phyloP scores from a whole-genome alignment of 192 early-diverging fungal species.

The Linnemannia zychae region DNA sequence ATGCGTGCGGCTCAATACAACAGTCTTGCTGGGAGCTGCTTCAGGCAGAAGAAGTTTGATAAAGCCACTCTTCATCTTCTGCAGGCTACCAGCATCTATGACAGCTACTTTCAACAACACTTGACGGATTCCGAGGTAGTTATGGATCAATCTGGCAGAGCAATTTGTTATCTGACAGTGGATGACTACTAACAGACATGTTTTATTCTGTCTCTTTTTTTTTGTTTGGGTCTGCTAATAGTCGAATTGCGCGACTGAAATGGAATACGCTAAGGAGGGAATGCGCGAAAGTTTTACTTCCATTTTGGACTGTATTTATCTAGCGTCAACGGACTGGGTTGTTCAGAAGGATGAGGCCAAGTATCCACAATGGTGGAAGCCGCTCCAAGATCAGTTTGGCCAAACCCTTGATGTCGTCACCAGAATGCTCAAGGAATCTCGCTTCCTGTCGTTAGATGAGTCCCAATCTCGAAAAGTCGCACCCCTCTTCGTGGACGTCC shows the following conservation, averaged over 20 bases:
- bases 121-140: neutral
- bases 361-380: neutral
- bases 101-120: neutral
- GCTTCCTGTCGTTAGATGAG: neutral
- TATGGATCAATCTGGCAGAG: too few species aligned
- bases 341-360: neutral
- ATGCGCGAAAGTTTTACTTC: neutral
- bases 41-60: neutral
- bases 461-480: neutral
- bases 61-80: neutral
- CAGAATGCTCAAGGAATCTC: neutral
- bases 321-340: neutral
- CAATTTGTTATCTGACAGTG: too few species aligned
- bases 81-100: neutral
- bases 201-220: too few species aligned
- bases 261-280: neutral
- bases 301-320: neutral
- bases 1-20: neutral
- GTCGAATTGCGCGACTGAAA: neutral
- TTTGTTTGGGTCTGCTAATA: neutral
- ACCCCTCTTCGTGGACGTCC: neutral
- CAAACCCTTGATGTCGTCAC: neutral
- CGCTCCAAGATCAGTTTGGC: neutral
- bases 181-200: too few species aligned
- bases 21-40: neutral